phyloP scores from a whole-genome alignment of 345 rosid genomes.

The Eutrema heterophyllum region DNA sequence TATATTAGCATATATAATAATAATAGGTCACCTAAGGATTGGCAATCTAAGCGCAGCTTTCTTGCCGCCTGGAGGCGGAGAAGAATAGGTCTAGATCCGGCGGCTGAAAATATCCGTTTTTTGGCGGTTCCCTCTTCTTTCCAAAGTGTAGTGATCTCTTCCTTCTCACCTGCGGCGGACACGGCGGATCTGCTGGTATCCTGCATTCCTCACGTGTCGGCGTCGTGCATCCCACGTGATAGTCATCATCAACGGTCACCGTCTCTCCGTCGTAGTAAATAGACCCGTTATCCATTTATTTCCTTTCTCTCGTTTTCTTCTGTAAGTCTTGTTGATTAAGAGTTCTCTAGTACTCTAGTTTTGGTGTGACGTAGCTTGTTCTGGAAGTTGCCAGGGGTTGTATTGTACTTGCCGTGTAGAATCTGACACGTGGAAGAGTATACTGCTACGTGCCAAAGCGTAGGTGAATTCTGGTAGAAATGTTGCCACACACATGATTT shows the following conservation, averaged over 20 bases:
- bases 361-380: constrained; percentile 27
- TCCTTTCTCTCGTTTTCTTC: background rate
- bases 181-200: constrained; percentile 33
- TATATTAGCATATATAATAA: background rate
- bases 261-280: background rate
- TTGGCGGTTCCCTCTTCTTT: constrained; percentile 37
- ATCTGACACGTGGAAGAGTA: constrained; percentile 5
- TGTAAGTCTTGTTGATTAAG: background rate
- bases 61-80: constrained; percentile 24
- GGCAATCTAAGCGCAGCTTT: constrained; percentile 11
- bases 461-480: background rate
- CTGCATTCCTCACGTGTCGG: constrained; percentile 44
- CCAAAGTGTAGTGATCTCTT: constrained; percentile 19
- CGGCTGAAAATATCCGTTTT: constrained; percentile 57
- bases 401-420: constrained; percentile 16
- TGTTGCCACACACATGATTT: constrained; percentile 19
- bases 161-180: constrained; percentile 70
- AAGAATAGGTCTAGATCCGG: constrained; percentile 68
- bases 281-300: constrained; percentile 3
- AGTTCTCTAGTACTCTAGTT: constrained; percentile 1
- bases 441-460: constrained; percentile 22
- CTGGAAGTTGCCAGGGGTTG: constrained; percentile 27
- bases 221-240: constrained; percentile 44
- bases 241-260: constrained; percentile 9
- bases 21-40: constrained; percentile 3